Evolutionary conservation across 108 stramenopile species (phyloP), one percentile per base, ranked within the genome.

Genomic region (Aureococcus anophagefferens): DNA sequence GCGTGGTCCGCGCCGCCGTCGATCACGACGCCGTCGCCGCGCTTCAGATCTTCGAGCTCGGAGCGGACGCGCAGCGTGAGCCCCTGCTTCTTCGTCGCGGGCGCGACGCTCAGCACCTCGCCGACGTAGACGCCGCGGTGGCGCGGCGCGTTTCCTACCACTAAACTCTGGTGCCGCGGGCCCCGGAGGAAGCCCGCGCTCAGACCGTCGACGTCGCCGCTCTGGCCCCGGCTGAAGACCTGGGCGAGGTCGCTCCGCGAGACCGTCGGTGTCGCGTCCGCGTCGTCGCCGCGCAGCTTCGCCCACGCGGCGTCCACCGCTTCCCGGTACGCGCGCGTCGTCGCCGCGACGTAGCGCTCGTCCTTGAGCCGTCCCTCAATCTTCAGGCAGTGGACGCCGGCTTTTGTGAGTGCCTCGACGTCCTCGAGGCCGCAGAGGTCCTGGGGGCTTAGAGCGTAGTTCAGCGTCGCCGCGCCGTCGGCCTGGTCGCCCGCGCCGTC

Each of bases 281-380:
- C 4, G 17, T 70, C 36, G 33, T 86, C 85, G 17, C 85, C 80
- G 30, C 77, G 65, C 16, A 69, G 67, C 36, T 82, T 80, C 37
- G 70, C 33, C 89, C 89, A 90, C 17, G 86, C 85, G 45, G 70
- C 68, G 80, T 90, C 87, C 28, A 90, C 87, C 9, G 89, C 89
- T 32, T 83, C 74, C 28, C 89, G 83, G 77, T 90, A 64, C 14
- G 89, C 86, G 65, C 87, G 74, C 13, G 89, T 90, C 15, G 89
- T 87, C 4, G 87, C 86, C 29, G 89, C 87, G 0, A 90, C 89
- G 69, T 90, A 88, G 9, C 79, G 72, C 36, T 80, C 83, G 83
- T 87, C 89, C 71, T 90, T 90, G 33, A 90, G 69, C 33, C 89
- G 68, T n/a, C 89, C 89, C 70, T 90, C 89, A 71, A 90, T 90